phyloP scores from a whole-genome alignment of 2,329 filamentous ascomycete species.

The Rhynchosporium graminicola region DNA sequence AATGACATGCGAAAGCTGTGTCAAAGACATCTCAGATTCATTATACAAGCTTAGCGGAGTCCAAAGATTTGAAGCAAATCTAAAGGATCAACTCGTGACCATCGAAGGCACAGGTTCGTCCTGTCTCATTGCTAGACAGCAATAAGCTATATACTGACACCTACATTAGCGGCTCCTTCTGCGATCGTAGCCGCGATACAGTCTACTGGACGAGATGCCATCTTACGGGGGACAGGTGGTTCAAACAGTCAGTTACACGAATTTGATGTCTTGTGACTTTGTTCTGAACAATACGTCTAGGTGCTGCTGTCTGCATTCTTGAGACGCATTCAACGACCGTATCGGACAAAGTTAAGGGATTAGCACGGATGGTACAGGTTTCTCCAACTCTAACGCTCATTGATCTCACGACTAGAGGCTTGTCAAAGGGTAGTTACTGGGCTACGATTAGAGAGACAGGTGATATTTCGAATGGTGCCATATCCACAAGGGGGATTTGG shows the following conservation, averaged over 20 bases:
- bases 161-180: constrained; percentile 70
- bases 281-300: constrained; percentile 42
- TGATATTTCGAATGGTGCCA: constrained; percentile 81
- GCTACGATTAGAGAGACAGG: constrained; percentile 85
- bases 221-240: constrained; percentile 83
- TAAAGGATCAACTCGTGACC: constrained; percentile 80
- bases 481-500: constrained; percentile 81
- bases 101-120: constrained; percentile 77
- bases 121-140: constrained; percentile 9
- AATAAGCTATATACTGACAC: constrained; percentile 2
- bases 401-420: constrained; percentile 82
- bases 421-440: constrained; percentile 77
- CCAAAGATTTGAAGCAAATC: constrained; percentile 76
- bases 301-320: constrained; percentile 90
- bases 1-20: constrained; percentile 86
- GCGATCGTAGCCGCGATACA: constrained; percentile 88
- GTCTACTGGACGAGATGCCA: constrained; percentile 87
- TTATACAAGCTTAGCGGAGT: constrained; percentile 79
- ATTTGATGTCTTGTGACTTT: constrained; percentile 13
- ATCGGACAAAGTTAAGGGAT: constrained; percentile 72
- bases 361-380: constrained; percentile 93
- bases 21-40: constrained; percentile 80
- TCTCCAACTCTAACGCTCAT: constrained; percentile 75
- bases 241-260: constrained; percentile 69
- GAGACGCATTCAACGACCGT: constrained; percentile 72